Conservation (phyloP, 257 asterid species). For the Henckelia pumila region DNA sequence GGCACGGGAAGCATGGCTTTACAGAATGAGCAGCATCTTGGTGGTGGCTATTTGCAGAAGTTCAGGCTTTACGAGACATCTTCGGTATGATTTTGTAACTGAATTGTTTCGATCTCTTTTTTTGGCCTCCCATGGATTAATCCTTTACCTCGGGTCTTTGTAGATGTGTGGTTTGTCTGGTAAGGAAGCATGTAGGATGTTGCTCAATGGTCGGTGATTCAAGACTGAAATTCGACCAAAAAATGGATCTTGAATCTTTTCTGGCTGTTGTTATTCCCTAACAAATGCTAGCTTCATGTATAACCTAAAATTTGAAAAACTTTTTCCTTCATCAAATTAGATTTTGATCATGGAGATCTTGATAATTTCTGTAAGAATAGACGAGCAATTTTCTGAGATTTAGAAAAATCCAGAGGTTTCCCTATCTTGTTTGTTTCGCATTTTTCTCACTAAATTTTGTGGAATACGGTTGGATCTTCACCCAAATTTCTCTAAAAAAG, state of each 20-base stretch:
- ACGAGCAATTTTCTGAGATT: not conserved
- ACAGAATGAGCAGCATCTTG: slow-evolving; percentile 35
- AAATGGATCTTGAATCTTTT: slow-evolving; percentile 4
- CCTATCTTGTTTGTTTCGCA: slow-evolving; percentile 1
- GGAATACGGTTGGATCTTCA: not conserved
- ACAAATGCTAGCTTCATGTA: not conserved
- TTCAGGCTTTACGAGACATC: slow-evolving; percentile 83
- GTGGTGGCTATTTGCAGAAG: slow-evolving; percentile 48
- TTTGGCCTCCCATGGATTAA: not conserved
- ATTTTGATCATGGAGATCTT: slow-evolving; percentile 20
- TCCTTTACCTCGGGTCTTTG: slow-evolving; percentile 11
- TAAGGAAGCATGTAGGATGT: slow-evolving; percentile 1
- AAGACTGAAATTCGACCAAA: slow-evolving; percentile 8
- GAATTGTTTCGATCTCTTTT: not conserved
- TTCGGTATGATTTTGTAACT: slow-evolving; percentile 51
- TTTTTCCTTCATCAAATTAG: not conserved
- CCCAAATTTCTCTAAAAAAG: not conserved
- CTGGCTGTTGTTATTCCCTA: slow-evolving; percentile 11
- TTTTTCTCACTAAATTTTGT: not conserved
- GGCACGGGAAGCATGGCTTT: slow-evolving; percentile 53
- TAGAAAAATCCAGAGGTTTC: slow-evolving; percentile 2
- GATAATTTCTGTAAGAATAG: slow-evolving; percentile 4
- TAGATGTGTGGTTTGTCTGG: slow-evolving; percentile 18
- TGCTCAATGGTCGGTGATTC: slow-evolving; percentile 23
- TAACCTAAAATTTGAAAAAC: not conserved